A percentile compares a stretch with the other conserved stretches of the same genome.
Evolutionary conservation across 176 grass and related monocot genomes (phyloP).

Genomic region (Secale cereale): DNA sequence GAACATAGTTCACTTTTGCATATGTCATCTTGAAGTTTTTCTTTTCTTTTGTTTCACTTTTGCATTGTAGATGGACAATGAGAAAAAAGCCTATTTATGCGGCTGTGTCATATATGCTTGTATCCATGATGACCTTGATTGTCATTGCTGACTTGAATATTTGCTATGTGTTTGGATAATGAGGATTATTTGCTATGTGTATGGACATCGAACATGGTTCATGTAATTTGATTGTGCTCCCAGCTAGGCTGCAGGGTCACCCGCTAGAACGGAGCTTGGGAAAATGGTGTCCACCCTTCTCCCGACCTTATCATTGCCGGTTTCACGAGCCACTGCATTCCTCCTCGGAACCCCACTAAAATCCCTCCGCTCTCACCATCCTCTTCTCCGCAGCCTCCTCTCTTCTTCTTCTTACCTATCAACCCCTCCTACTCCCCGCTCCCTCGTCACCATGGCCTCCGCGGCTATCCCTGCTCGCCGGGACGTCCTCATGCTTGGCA

Average conservation of each 20-base stretch:
- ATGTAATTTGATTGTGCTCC: neutral
- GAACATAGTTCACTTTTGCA: no score
- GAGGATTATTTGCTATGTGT: neutral
- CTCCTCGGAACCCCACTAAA: constrained; percentile 8
- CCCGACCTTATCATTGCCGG: constrained; percentile 40
- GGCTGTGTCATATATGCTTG: neutral
- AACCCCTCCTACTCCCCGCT: neutral
- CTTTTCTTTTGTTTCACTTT: no score
- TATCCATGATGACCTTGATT: neutral
- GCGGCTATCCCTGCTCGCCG: neutral
- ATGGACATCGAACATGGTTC: neutral
- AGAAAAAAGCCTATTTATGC: no score
- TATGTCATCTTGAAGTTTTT: no score
- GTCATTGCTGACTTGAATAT: neutral
- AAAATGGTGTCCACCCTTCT: constrained; percentile 61
- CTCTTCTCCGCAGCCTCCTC: constrained; percentile 12
- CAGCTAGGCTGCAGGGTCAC: neutral
- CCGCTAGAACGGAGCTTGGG: constrained; percentile 14
- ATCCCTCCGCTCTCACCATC: neutral
- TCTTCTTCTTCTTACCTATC: neutral
- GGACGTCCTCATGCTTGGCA: constrained; percentile 76
- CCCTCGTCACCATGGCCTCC: constrained; percentile 19
- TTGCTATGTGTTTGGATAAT: neutral
- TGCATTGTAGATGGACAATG: no score
- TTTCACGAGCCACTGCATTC: constrained; percentile 44